Base-by-base conservation (phyloP, 306 rosid species). In the Gastrolobium bilobum region DNA sequence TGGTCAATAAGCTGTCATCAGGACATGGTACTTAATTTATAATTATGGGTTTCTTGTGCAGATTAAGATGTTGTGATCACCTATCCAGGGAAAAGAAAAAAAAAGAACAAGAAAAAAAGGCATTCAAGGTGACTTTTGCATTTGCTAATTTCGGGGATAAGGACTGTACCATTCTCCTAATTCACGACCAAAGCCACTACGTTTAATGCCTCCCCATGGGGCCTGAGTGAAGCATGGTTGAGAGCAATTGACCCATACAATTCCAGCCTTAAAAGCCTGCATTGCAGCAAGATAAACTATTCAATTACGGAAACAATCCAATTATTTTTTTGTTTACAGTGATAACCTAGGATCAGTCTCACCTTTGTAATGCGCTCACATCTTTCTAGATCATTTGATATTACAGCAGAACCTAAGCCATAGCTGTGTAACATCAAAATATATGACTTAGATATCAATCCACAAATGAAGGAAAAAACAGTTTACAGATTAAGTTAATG, bases 141-240 rank as follows among this genome's bases (percentile, higher is more conserved):
- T 9, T 73, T 75, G 58, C 8, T 37, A 14, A 68, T 61, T 46
- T 47, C 73, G 77, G 48, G 75, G 72, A 46, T 39, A 77, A 10
- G 61, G 48, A 65, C 31, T 75, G 68, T 90, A 95, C 99, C 99
- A 95, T 84, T 91, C 93, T 82, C 99, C 99, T 71, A 95, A 83
- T 87, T 95, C 99, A 69, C 99, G 99, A 53, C 99, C 99, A 37
- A 91, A 95, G 76, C 99, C 99, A 51, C 99, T 95, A 8, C 96
- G 94, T 73, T 95, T 95, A 61, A 40, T 80, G 90, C 99, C 99
- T 77, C 99, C 99, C 99, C 99, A 95, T 14, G 99, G 99, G 51
- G 97, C 99, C 83, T 95, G 99, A 81, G 88, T 78, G 86, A 95
- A 95, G 88, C 97, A 92, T 71, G 99, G 99, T 60, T 95, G 99